phyloP scores from a whole-genome alignment of 805 yeast species.

The Kluyveromyces starmeri region DNA sequence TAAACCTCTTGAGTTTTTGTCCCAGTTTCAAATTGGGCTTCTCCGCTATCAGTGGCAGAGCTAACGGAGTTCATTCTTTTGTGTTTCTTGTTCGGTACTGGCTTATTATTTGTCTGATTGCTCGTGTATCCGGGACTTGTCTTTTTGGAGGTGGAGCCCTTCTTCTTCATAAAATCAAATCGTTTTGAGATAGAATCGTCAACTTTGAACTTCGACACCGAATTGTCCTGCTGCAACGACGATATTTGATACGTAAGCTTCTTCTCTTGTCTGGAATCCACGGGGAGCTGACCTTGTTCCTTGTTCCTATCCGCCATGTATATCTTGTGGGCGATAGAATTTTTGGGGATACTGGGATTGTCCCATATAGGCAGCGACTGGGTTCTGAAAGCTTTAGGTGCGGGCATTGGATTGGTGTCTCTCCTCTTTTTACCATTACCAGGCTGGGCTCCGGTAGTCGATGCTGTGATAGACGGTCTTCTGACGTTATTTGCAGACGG shows the following conservation, averaged over 20 bases:
- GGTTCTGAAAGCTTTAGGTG: constrained; percentile 39
- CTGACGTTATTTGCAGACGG: constrained; percentile 5
- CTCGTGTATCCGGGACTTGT: constrained; percentile 2
- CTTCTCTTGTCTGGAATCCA: not conserved
- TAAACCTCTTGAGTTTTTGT: not conserved
- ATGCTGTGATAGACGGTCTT: constrained; percentile 4
- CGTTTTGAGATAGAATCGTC: constrained; percentile 28
- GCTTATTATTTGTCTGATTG: not conserved
- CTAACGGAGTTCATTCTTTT: not conserved
- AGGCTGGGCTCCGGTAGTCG: not conserved
- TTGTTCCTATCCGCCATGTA: constrained; percentile 26
- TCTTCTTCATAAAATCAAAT: constrained; percentile 28
- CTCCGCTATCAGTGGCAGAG: not conserved
- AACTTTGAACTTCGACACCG: constrained; percentile 17
- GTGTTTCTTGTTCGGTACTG: not conserved
- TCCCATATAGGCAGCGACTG: constrained; percentile 36
- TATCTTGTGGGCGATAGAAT: constrained; percentile 29
- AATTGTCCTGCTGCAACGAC: constrained; percentile 21
- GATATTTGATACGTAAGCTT: constrained; percentile 14
- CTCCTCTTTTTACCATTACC: constrained; percentile 16
- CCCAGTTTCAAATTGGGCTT: not conserved
- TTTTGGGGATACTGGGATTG: constrained; percentile 17
- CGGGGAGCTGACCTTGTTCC: constrained; percentile 11
- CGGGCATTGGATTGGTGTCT: constrained; percentile 35
- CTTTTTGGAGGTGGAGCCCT: constrained; percentile 8